Evolutionary conservation across 257 asterid species (phyloP).

Genomic region (Linderniella brevidens): DNA sequence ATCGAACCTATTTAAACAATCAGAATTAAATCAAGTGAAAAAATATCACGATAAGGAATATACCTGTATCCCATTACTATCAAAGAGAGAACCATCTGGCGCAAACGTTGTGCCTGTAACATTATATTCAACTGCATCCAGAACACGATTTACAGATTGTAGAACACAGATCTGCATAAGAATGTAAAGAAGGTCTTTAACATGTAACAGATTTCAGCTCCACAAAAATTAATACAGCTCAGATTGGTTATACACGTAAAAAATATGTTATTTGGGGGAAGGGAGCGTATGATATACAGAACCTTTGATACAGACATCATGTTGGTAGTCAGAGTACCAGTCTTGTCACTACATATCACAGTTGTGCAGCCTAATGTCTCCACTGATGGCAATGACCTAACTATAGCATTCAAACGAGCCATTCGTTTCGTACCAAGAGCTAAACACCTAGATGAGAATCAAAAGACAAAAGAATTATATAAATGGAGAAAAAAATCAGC

Average conservation of each 20-base stretch:
- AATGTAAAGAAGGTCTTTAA: too few species aligned
- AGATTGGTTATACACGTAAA: background rate
- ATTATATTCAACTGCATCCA: constrained; percentile 47
- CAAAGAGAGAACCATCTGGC: constrained; percentile 81
- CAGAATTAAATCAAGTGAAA: too few species aligned
- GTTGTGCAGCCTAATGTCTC: constrained; percentile 99
- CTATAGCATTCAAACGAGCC: constrained; percentile 99
- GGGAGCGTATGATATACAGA: constrained; percentile 4
- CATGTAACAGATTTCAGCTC: too few species aligned
- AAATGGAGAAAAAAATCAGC: too few species aligned
- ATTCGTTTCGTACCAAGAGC: constrained; percentile 98
- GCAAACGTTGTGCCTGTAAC: constrained; percentile 96
- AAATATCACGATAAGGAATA: background rate
- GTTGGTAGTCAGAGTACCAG: constrained; percentile 97
- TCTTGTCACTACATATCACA: constrained; percentile 99
- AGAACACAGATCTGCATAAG: constrained; percentile 65
- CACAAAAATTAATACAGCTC: too few species aligned
- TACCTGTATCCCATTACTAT: constrained; percentile 51
- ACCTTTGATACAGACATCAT: constrained; percentile 99
- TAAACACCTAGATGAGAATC: constrained; percentile 47
- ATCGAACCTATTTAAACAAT: too few species aligned
- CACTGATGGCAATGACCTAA: constrained; percentile 94
- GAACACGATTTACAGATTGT: constrained; percentile 50
- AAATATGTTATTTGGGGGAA: constrained; percentile 6
- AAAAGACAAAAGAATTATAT: background rate